A percentile compares a stretch with the other conserved stretches of the same genome.
Evolutionary conservation across 2,329 filamentous ascomycete species (phyloP).

Genomic region (Neopestalotiopsis rosae): DNA sequence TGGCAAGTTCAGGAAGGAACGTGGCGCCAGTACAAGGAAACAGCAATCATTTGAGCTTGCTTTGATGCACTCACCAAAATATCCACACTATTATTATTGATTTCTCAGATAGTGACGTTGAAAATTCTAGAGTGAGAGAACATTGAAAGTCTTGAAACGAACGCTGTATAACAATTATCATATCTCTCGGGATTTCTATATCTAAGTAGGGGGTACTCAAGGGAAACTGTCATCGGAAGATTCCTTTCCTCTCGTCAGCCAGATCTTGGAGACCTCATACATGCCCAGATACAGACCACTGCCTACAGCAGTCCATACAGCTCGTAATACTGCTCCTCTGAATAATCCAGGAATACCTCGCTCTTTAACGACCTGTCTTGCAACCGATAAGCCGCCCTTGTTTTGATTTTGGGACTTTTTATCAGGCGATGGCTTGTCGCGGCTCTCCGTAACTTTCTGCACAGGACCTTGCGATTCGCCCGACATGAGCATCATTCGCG

Average conservation of each 20-base stretch:
- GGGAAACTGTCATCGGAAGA: constrained; percentile 4
- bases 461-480: constrained; percentile 39
- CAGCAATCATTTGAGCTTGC: too few species aligned
- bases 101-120: too few species aligned
- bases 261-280: constrained; percentile 80
- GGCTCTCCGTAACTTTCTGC: constrained; percentile 33
- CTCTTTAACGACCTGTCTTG: constrained; percentile 67
- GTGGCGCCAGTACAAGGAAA: too few species aligned
- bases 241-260: constrained; percentile 52
- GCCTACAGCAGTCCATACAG: constrained; percentile 81
- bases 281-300: constrained; percentile 85
- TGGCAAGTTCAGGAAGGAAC: too few species aligned
- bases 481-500: constrained; percentile 81
- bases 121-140: too few species aligned
- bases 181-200: too few species aligned
- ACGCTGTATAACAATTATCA: too few species aligned
- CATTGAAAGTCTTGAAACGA: too few species aligned
- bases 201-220: not conserved
- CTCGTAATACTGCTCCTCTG: constrained; percentile 74
- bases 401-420: constrained; percentile 33
- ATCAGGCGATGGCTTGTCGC: constrained; percentile 33
- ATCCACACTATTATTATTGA: too few species aligned
- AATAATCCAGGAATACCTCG: constrained; percentile 78
- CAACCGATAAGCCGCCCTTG: constrained; percentile 60
- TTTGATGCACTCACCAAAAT: too few species aligned